Evolutionary conservation across 1,284 basidiomycete genomes (phyloP).

Genomic region (Irpex lacteus): DNA sequence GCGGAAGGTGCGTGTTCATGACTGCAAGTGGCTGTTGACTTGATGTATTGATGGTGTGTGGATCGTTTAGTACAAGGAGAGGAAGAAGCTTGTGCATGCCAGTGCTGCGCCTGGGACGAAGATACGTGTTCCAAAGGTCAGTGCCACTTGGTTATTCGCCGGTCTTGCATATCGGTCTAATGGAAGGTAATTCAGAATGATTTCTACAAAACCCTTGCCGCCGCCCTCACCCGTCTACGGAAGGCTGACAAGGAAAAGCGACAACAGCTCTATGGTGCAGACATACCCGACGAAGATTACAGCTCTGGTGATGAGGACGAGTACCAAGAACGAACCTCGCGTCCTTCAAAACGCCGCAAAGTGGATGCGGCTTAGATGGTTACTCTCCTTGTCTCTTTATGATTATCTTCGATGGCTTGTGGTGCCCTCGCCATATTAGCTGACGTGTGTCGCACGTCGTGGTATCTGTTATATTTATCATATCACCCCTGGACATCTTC

Average conservation of each 20-base stretch:
- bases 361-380: neutral
- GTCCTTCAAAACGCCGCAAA: slow-evolving; percentile 30
- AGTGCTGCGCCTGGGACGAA: slow-evolving; percentile 40
- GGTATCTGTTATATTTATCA: neutral
- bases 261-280: slow-evolving; percentile 40
- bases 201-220: slow-evolving; percentile 58
- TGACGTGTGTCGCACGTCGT: neutral
- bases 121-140: slow-evolving; percentile 54
- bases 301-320: slow-evolving; percentile 49
- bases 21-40: too few species aligned
- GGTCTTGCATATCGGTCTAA: neutral
- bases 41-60: neutral
- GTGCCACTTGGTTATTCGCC: slow-evolving; percentile 14
- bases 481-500: neutral
- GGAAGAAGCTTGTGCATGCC: slow-evolving; percentile 55
- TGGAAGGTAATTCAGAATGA: slow-evolving; percentile 44
- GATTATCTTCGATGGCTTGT: neutral
- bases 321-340: slow-evolving; percentile 35
- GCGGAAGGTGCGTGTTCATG: slow-evolving; percentile 48
- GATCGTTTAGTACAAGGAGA: slow-evolving; percentile 52
- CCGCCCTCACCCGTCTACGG: slow-evolving; percentile 56
- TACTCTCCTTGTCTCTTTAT: neutral
- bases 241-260: slow-evolving; percentile 52
- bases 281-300: slow-evolving; percentile 39
- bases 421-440: neutral